These are phyloP conservation scores for Coccomyxa subellipsoidea DNA, from an alignment of 163 green algal genomes.

Conservation along the genomic window DNA sequence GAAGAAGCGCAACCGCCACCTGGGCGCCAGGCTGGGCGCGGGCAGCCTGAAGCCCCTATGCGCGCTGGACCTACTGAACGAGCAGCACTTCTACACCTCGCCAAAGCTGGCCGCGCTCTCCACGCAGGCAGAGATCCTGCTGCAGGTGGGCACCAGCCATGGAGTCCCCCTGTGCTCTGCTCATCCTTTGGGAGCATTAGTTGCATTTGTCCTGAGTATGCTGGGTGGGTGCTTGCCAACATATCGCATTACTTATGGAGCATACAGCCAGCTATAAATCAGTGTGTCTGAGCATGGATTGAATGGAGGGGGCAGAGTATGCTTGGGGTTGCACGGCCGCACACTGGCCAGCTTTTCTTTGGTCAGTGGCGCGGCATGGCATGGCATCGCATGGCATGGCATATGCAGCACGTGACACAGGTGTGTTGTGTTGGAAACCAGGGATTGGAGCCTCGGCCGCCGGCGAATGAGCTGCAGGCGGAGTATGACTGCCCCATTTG, in stretches of 20 bases:
- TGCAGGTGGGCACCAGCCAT: conserved; percentile 10
- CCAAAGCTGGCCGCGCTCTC: conserved; percentile 63
- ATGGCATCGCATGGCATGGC: no score
- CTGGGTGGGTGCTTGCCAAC: no score
- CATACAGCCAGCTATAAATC: no score
- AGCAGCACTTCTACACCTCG: conserved; percentile 81
- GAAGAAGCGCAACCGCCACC: conserved; percentile 86
- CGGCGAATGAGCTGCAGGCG: conserved; percentile 28
- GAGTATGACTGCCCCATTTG: conserved; percentile 87
- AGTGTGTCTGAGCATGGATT: no score
- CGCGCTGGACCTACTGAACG: conserved; percentile 57
- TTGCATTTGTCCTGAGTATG: no score
- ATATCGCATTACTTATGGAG: no score
- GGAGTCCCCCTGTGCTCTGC: background rate
- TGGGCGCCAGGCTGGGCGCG: conserved; percentile 17
- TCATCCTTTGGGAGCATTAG: no score
- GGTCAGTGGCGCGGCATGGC: no score
- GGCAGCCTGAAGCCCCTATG: conserved; percentile 12
- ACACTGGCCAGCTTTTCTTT: no score
- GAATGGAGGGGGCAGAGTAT: no score
- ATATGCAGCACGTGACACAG: no score
- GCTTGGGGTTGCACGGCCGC: no score
- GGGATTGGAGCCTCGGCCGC: background rate
- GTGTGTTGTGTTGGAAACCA: background rate
- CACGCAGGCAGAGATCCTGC: conserved; percentile 60